Evolutionary conservation across 768 basidiomycete species (phyloP).

Genomic region (Serendipita sp.): DNA sequence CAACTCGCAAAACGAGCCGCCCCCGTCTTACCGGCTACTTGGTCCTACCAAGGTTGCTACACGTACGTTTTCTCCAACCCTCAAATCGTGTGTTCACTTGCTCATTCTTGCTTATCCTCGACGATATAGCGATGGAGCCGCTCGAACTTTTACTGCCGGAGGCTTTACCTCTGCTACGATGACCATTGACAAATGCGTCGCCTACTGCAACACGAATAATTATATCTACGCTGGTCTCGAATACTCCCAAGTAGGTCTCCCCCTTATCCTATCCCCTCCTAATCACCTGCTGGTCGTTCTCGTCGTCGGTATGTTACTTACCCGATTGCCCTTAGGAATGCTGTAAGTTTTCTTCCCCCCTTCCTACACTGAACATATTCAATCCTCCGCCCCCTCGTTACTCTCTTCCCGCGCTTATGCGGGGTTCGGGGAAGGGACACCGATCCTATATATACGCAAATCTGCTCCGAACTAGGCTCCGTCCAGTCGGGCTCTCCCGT

Average conservation of each 20-base stretch:
- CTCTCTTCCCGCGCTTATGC: neutral
- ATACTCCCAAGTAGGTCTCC: constrained; percentile 27
- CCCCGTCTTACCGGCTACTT: neutral
- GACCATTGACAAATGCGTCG: constrained; percentile 41
- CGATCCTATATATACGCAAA: neutral
- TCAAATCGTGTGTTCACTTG: no score
- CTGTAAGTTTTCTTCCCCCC: neutral
- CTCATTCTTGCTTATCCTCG: neutral
- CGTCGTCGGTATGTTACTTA: neutral
- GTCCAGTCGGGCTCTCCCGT: neutral
- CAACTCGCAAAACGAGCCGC: neutral
- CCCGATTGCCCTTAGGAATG: neutral
- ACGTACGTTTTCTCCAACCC: neutral
- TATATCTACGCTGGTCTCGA: constrained; percentile 59
- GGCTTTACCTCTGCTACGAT: constrained; percentile 25
- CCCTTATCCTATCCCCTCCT: neutral
- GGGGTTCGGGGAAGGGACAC: neutral
- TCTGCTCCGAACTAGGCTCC: neutral
- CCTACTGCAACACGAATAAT: constrained; percentile 26
- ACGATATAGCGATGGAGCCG: neutral
- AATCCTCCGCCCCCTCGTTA: no score
- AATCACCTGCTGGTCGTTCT: neutral
- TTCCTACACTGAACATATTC: no score
- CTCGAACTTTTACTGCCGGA: neutral
- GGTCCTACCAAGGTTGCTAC: neutral